Conservation (phyloP, 1,139 yeast genomes). For the Blastobotrys niveus region DNA sequence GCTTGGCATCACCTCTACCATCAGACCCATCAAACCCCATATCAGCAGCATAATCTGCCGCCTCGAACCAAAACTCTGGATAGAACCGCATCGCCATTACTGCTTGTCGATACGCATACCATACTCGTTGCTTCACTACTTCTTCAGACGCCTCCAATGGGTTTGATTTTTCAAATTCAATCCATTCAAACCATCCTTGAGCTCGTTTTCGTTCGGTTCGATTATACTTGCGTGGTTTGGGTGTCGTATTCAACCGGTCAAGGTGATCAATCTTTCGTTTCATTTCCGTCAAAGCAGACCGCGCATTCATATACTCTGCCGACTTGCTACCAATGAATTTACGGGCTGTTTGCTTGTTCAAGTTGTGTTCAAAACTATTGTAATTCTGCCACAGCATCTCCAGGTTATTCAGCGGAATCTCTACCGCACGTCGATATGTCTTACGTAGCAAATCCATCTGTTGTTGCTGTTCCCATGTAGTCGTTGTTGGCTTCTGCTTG, state of each 20-base stretch:
- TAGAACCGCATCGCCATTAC: conserved; percentile 58
- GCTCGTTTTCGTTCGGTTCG: conserved; percentile 37
- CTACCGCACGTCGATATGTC: conserved; percentile 62
- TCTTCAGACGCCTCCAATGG: conserved; percentile 52
- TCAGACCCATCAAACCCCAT: conserved; percentile 22
- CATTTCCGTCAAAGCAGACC: conserved; percentile 74
- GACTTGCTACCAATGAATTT: conserved; percentile 80
- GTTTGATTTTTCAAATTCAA: conserved; percentile 71
- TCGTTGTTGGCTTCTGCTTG: conserved; percentile 69
- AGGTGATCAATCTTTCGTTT: conserved; percentile 48
- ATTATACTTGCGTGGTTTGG: conserved; percentile 35
- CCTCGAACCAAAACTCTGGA: conserved; percentile 85
- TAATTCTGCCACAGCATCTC: conserved; percentile 79
- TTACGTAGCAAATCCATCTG: conserved; percentile 72
- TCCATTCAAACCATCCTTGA: conserved; percentile 68
- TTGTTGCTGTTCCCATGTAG: conserved; percentile 84
- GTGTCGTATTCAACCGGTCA: conserved; percentile 35
- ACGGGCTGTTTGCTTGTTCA: conserved; percentile 72
- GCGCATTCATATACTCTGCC: conserved; percentile 82
- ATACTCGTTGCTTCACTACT: conserved; percentile 52
- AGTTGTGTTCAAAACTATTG: conserved; percentile 74
- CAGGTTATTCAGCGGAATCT: conserved; percentile 65
- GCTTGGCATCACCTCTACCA: conserved; percentile 33
- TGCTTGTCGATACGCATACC: conserved; percentile 69
- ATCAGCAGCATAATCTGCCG: conserved; percentile 37